Conservation (phyloP, 2,329 filamentous ascomycete genomes). For the Cadophora luteo-olivacea region DNA sequence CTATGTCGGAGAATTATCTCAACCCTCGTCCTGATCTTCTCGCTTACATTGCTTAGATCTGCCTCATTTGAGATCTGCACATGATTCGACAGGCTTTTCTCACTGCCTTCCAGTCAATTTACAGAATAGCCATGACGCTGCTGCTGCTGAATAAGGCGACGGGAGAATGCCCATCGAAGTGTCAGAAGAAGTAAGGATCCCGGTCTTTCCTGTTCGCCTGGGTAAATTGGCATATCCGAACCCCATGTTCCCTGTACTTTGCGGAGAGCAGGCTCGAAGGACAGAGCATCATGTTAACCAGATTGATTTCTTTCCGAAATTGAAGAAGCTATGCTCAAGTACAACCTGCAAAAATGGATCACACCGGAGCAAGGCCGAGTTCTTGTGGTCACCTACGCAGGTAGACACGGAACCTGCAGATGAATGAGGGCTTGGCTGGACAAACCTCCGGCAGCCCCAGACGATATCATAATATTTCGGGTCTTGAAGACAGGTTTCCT, state of each 20-base stretch:
- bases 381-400: background rate
- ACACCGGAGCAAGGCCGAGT: background rate
- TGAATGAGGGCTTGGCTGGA: background rate
- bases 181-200: background rate
- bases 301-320: background rate
- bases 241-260: background rate
- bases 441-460: background rate
- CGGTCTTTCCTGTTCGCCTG: background rate
- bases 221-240: background rate
- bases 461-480: background rate
- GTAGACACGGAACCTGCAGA: background rate
- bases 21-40: slow-evolving; percentile 1
- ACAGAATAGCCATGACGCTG: background rate
- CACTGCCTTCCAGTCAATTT: background rate
- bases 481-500: background rate
- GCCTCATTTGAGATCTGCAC: background rate
- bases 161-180: slow-evolving; percentile 1
- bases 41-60: slow-evolving; percentile 3
- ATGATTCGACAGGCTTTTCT: slow-evolving; percentile 1
- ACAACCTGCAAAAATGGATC: background rate
- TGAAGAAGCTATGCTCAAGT: background rate
- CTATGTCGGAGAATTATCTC: slow-evolving; percentile 1
- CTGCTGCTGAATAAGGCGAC: background rate
- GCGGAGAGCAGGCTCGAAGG: background rate
- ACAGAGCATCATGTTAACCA: background rate